Base-by-base conservation (phyloP, 805 yeast species). In the Yarrowia porcina region DNA sequence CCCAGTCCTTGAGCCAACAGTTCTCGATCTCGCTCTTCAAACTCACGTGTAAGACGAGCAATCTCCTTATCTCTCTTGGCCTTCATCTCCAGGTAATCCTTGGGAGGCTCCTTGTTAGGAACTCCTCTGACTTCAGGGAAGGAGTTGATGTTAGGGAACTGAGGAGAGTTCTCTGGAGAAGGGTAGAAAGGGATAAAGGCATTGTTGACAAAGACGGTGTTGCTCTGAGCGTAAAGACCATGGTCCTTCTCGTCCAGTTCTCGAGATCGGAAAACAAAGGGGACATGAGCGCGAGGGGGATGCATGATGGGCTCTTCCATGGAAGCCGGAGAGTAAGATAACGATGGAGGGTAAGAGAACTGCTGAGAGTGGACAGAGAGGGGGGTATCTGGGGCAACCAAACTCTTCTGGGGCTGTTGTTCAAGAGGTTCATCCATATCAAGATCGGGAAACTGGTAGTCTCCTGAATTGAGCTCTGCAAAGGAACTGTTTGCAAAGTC, bases 271-370 rank as follows among this genome's bases (percentile, higher is more conserved):
- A 39, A 56, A 18, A 56, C 49, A 28, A 56, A 56, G 2, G 61
- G 61, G 20, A 39, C 32, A 12, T 56, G 49, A 3, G 61, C 49
- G 13, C 39, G 27, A 17, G 61, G 49, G n/a, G 61, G 61, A 30
- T 56, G 61, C 47, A 56, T 56, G 49, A 56, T 41, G 30, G 61
- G 47, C 30, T 56, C 61, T 4, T 56, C 61, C 38, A 56, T 7
- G 15, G 61, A 56, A 1, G 61, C 47, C 2, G 61, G 49, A 12
- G 49, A 56, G 30, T 39, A 56, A 9, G 61, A 56, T 20, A 39
- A 25, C 12, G 61, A 56, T 18, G 47, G 47, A 12, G 47, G 61
- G n/a, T 28, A 28, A 1, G 61, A 56, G 15, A 56, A 56, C 30
- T 52, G 59, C 28, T 52, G 59, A 3, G 59, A 52, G 12, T 52